Conservation (phyloP, 2,329 filamentous ascomycete species). For the Cadophora sp. region DNA sequence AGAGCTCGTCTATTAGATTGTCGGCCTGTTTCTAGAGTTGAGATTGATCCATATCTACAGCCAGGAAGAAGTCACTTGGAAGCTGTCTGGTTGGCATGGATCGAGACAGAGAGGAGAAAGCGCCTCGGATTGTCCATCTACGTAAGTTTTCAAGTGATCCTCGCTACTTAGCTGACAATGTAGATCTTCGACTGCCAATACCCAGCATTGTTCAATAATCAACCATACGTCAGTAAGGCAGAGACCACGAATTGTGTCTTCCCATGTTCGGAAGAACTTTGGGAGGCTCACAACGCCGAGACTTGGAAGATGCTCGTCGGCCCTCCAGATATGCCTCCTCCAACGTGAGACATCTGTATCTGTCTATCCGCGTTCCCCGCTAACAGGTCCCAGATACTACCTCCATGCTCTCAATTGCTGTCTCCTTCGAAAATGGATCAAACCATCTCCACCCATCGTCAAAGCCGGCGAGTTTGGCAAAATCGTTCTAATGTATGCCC, state of each 20-base stretch:
- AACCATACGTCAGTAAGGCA: slow-evolving; percentile 42
- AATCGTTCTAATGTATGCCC: slow-evolving; percentile 40
- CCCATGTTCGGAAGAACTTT: slow-evolving; percentile 40
- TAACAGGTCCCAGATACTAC: slow-evolving; percentile 33
- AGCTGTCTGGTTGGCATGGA: slow-evolving; percentile 41
- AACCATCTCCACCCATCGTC: slow-evolving; percentile 39
- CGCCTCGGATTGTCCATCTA: slow-evolving; percentile 42
- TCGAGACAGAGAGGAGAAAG: slow-evolving; percentile 43
- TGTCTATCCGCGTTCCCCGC: neutral
- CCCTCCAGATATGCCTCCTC: slow-evolving; percentile 33
- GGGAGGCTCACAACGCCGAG: slow-evolving; percentile 36
- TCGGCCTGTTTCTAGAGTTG: slow-evolving; percentile 33
- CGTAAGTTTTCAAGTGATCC: slow-evolving; percentile 28
- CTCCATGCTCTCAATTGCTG: slow-evolving; percentile 42
- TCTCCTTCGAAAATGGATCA: slow-evolving; percentile 41
- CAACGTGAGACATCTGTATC: slow-evolving; percentile 25
- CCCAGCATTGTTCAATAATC: slow-evolving; percentile 42
- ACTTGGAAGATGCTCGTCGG: slow-evolving; percentile 39
- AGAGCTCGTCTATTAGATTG: slow-evolving; percentile 41
- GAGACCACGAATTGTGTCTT: slow-evolving; percentile 44
- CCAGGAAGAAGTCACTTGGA: slow-evolving; percentile 32
- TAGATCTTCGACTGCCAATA: slow-evolving; percentile 43
- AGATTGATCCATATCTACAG: slow-evolving; percentile 30
- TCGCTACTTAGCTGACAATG: slow-evolving; percentile 1
- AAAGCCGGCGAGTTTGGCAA: slow-evolving; percentile 39